phyloP scores from a whole-genome alignment of 441 rosid genomes.

The Eutrema salsugineum region DNA sequence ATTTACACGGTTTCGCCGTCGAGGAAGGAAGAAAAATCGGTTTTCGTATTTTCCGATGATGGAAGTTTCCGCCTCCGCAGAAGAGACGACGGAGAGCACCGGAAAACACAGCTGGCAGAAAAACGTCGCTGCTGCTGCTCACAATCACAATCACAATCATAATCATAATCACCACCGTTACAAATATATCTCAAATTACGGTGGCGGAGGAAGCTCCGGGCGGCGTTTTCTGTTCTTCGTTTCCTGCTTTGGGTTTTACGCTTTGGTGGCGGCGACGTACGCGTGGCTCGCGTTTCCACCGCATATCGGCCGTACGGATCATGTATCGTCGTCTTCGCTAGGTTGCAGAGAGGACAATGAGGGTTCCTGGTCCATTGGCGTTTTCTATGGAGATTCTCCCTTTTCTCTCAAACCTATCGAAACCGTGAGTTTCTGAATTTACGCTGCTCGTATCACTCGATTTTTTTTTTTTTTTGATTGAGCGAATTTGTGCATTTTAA shows the following conservation, averaged over 20 bases:
- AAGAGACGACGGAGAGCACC: slow-evolving; percentile 1
- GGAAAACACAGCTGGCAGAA: neutral
- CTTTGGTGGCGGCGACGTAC: slow-evolving; percentile 55
- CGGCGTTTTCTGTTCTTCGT: slow-evolving; percentile 37
- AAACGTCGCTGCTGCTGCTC: neutral
- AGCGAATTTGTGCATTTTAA: neutral
- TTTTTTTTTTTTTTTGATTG: neutral
- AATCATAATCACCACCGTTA: neutral
- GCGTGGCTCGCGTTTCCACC: slow-evolving; percentile 55
- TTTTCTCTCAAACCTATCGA: slow-evolving; percentile 88
- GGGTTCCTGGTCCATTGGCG: slow-evolving; percentile 97
- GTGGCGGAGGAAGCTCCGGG: slow-evolving; percentile 22
- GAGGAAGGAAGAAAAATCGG: neutral
- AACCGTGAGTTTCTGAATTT: slow-evolving; percentile 45
- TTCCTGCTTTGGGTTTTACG: slow-evolving; percentile 55
- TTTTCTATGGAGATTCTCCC: slow-evolving; percentile 86
- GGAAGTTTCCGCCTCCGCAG: neutral
- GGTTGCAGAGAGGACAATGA: slow-evolving; percentile 87
- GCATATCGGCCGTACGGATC: slow-evolving; percentile 29
- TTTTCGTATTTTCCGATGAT: neutral
- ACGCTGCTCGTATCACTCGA: neutral
- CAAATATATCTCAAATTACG: neutral
- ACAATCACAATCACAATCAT: neutral
- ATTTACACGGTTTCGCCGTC: slow-evolving; percentile 4
- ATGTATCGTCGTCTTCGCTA: slow-evolving; percentile 40